These are phyloP conservation scores for Theobroma cacao DNA, from an alignment of 345 rosid genomes.

Conservation along the genomic window DNA sequence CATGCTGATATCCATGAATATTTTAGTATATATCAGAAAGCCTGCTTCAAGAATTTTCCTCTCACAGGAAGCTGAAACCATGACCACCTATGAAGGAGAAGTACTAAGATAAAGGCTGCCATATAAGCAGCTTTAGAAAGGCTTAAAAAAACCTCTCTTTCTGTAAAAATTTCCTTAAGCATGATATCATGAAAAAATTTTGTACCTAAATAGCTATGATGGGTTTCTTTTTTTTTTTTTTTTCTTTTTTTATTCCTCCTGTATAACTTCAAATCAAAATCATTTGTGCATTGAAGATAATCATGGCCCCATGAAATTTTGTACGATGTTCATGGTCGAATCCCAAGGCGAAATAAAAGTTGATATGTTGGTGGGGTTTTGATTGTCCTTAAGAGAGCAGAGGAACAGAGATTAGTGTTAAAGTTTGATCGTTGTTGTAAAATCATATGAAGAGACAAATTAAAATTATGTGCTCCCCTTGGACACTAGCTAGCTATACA, in stretches of 20 bases:
- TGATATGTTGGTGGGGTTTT: constrained; percentile 11
- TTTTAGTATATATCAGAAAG: neutral
- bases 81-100: neutral
- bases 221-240: neutral
- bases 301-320: constrained; percentile 6
- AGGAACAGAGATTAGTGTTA: neutral
- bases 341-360: constrained; percentile 12
- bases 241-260: too few relatives aligned
- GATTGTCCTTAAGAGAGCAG: constrained; percentile 3
- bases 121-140: neutral
- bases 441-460: neutral
- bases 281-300: constrained; percentile 10
- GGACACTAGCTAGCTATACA: neutral
- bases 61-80: neutral
- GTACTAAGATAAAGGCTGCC: constrained; percentile 3
- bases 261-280: constrained; percentile 14
- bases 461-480: neutral
- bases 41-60: neutral
- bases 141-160: neutral
- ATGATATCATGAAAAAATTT: neutral
- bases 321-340: constrained; percentile 19
- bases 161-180: neutral
- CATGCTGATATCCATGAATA: neutral
- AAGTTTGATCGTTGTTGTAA: neutral
- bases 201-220: neutral